A percentile compares a stretch with the other conserved stretches of the same genome.
phyloP scores from a whole-genome alignment of 75 land plant species.

The Gnetum montanum region DNA sequence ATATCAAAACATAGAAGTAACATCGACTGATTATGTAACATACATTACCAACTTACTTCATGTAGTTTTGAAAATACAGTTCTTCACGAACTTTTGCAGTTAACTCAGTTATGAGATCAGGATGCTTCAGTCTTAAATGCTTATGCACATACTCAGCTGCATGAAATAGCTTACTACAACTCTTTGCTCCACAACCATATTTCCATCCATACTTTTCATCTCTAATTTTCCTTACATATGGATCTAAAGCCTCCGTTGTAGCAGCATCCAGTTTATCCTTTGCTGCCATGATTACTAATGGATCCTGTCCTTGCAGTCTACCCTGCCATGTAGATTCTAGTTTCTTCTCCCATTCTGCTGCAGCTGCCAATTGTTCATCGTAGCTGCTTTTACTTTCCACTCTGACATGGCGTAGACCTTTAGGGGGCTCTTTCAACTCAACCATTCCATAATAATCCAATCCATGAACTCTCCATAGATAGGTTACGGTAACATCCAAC shows the following conservation, averaged over 20 bases:
- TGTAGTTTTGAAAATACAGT: constrained; percentile 91
- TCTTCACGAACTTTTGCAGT: constrained; percentile 86
- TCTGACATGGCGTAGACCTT: constrained; percentile 90
- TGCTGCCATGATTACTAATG: constrained; percentile 76
- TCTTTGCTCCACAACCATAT: constrained; percentile 99
- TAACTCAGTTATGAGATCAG: constrained; percentile 75
- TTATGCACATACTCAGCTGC: constrained; percentile 99
- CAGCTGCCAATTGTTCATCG: constrained; percentile 15
- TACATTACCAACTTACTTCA: constrained; percentile 58
- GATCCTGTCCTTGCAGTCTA: constrained; percentile 77
- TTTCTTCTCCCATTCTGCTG: constrained; percentile 88
- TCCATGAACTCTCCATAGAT: constrained; percentile 95
- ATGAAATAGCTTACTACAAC: constrained; percentile 95
- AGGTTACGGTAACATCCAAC: constrained; percentile 78
- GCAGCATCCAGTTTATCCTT: constrained; percentile 86
- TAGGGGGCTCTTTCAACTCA: constrained; percentile 65
- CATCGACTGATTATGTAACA: not conserved
- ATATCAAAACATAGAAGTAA: not conserved
- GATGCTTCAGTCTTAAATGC: constrained; percentile 91
- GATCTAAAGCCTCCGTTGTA: constrained; percentile 76
- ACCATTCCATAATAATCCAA: constrained; percentile 91
- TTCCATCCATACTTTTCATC: constrained; percentile 99
- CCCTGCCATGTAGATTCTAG: constrained; percentile 79
- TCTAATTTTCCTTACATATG: constrained; percentile 86
- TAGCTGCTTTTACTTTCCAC: constrained; percentile 42